Base-by-base conservation (phyloP, 2,329 filamentous ascomycete genomes). In the Sporothrix globosa region DNA sequence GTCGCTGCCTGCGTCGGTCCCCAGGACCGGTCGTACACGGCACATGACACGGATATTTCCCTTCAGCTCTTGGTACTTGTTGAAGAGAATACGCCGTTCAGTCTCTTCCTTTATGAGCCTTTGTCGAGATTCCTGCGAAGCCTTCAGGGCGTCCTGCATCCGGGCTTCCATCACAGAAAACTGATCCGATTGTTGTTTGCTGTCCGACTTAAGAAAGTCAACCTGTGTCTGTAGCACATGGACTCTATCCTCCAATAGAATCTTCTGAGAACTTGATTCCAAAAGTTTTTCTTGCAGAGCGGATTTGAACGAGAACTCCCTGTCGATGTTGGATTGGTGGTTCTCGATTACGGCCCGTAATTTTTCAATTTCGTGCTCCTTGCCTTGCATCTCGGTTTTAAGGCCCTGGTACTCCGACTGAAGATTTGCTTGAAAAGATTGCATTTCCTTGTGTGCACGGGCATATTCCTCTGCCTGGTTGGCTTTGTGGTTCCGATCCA, bases 31-130 rank as follows among this genome's bases (percentile, higher is more conserved):
- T 53, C 96, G 90, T 39, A 98, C 95, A 78, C 96, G 90, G 77
- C 95, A 98, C 88, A 99, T 99, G 74, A 99, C 96, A 24, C 96
- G 91, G 76, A 99, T 99, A 78, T 99, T 99, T 76, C 96, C 96
- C 80, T 97, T 97, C 72, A 99, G 87, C 77, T 99, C 96, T 79
- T 99, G 93, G 61, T 99, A 95, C 79, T 97, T 96, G 80, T 98
- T 98, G 83, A 98, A 97, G 0, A 99, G 86, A 75, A 96, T 95
- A 27, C 96, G 88, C 17, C 96, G 89, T 67, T 97, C 84, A 0
- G 92, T 96, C 81, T 99, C 96, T 78, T 98, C 96, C 76, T 91
- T 92, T 73, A 96, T 90, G 39, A 99, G 84, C 77, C 96, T 97
- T 74, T 92, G 88, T 70, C 91, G 89, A 0, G 92, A 89, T 48